Conservation (phyloP, 805 yeast genomes). For the Candida glaebosa region DNA sequence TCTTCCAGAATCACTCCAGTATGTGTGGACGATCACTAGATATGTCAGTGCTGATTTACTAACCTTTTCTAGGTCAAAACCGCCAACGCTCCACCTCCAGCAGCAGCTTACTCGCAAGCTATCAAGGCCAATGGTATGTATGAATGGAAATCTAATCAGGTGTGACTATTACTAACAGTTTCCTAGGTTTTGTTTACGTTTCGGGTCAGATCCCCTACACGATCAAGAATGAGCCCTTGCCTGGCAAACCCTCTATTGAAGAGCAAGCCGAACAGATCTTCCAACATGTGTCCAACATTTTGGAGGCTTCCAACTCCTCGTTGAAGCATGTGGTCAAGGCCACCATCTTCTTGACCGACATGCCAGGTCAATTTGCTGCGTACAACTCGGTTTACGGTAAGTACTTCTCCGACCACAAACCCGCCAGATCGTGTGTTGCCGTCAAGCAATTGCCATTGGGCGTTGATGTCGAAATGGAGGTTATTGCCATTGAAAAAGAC, state of each 20-base stretch:
- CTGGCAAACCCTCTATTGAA: constrained; percentile 60
- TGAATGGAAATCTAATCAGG: no score
- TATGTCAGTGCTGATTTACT: constrained; percentile 7
- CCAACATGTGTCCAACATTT: constrained; percentile 63
- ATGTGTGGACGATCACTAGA: constrained; percentile 14
- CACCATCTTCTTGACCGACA: constrained; percentile 88
- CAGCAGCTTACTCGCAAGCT: constrained; percentile 96
- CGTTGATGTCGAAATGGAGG: constrained; percentile 86
- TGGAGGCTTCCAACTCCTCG: constrained; percentile 82
- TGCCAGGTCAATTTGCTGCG: constrained; percentile 69
- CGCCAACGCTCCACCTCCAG: constrained; percentile 88
- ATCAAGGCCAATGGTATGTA: constrained; percentile 70
- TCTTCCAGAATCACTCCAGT: constrained; percentile 27
- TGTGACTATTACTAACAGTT: no score
- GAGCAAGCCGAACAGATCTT: constrained; percentile 77
- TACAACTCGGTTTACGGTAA: constrained; percentile 83
- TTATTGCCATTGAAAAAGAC: constrained; percentile 71
- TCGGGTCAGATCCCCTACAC: constrained; percentile 96
- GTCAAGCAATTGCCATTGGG: constrained; percentile 89
- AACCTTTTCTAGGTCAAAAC: constrained; percentile 50
- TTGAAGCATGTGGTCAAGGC: constrained; percentile 83
- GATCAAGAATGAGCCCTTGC: constrained; percentile 73
- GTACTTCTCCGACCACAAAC: constrained; percentile 75
- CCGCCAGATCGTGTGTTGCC: constrained; percentile 98
- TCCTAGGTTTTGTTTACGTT: constrained; percentile 79